Base-by-base conservation (phyloP, 495 filamentous ascomycete species). In the Aspergillus indologenus region DNA sequence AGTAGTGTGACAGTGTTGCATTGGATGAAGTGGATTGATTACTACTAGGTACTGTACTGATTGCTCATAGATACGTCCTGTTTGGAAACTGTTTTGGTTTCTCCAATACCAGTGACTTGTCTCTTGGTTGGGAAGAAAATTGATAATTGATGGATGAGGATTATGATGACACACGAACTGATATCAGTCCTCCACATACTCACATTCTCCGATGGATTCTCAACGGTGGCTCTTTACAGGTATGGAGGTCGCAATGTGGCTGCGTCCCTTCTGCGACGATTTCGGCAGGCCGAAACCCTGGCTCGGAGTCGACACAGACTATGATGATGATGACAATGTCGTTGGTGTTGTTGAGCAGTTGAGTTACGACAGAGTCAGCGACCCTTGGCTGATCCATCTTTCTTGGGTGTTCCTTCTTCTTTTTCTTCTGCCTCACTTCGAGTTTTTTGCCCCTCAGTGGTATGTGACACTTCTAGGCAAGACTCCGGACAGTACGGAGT, bases 381-480 rank as follows among this genome's bases (percentile, higher is more conserved):
- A n/a, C n/a, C n/a, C n/a, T n/a, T n/a, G n/a, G n/a, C n/a, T n/a
- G n/a, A n/a, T n/a, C n/a, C n/a, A n/a, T 21, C 43, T 14, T 43
- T 11, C 22, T 43, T 29, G n/a, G 17, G 17, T 8, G 46, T 26
- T 46, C 47, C 45, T 14, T 48, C 31, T n/a, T 23, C 23, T 48
- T 57, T 57, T 31, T 8, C 22, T 57, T 42, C 1, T n/a, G 18
- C 14, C 26, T 15, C 18, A 19, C 34, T 45, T 29, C 45, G 12
- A 55, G 40, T 51, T 51, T 26, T n/a, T 24, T 53, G 40, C 46
- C 19, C 34, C 34, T 40, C 34, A 40, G 61, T 62, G 68, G 70
- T 64, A 73, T 69, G 70, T 60, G 62, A 69, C 68, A 69, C 69
- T 61, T 51, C 23, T 9, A n/a, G n/a, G n/a, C n/a, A n/a, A n/a